Evolutionary conservation across 2,329 filamentous ascomycete genomes (phyloP), one percentile per base, ranked within the genome.

Genomic region (Cladosporium velox): DNA sequence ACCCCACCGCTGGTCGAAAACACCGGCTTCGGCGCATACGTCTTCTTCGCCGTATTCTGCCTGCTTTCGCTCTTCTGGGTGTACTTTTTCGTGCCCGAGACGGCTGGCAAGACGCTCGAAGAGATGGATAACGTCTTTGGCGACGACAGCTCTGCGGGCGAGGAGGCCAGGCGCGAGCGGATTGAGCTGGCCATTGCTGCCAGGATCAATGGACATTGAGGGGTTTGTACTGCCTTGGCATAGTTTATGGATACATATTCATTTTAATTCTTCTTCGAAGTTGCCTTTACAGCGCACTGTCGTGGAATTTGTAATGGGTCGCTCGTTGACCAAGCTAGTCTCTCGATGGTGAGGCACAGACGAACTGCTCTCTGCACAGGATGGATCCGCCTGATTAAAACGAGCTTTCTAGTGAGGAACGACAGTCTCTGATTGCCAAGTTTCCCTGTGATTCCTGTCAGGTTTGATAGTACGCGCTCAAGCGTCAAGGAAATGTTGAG

Each of bases 31-130:
- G 84, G 84, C 64, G 82, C 85, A 0, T 88, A 88, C 70, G 77
- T 87, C 55, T 88, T 89, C 78, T 89, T 89, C 68, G 85, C 82
- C 0, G 78, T 80, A 2, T 86, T 86, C 67, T 84, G 82, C 67
- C 71, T 84, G 1, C 73, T 86, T 4, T 81, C 82, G 0, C 75
- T 82, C 8, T 66, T 82, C 6, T 88, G 84, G 81, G 82, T 83
- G 0, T 85, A 76, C 69, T 81, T 83, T 64, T 85, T 84, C 67
- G 82, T 87, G 0, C 86, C 85, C 0, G 87, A 89, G 59, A 66
- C 65, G 2, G 58, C 65, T 3, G 65, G 65, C 18, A 66, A 66
- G 49, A 58, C 49, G 26, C 59, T 66, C 26, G 65, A 66, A 35
- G 58, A 66, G n/a, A 66, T 66, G 58, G 59, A 66, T 4, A 49